These are phyloP conservation scores for Colletotrichum sp. DNA, from an alignment of 2,329 filamentous ascomycete species.

Conservation along the genomic window DNA sequence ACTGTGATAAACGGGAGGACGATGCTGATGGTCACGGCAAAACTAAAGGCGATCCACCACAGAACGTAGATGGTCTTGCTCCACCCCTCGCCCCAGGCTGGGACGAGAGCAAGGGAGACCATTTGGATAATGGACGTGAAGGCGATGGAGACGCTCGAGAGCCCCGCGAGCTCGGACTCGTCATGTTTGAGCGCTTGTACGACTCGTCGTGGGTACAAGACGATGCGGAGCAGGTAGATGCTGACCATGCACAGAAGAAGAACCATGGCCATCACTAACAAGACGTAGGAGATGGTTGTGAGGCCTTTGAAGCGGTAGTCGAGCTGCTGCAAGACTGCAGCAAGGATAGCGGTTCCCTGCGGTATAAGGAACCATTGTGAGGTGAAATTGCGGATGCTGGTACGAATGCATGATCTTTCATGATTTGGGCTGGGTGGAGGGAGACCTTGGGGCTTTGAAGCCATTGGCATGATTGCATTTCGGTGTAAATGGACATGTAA, in stretches of 20 bases:
- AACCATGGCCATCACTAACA: constrained; percentile 41
- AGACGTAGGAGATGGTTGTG: constrained; percentile 36
- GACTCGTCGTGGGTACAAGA: constrained; percentile 35
- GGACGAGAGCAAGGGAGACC: constrained; percentile 24
- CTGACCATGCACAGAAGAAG: constrained; percentile 31
- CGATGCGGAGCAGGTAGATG: constrained; percentile 35
- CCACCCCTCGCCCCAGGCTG: constrained; percentile 21
- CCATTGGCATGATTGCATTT: not conserved
- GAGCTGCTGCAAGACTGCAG: constrained; percentile 38
- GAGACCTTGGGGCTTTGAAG: not conserved
- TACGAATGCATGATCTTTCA: not conserved
- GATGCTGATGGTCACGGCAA: constrained; percentile 36
- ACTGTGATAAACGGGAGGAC: constrained; percentile 38
- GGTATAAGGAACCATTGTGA: constrained; percentile 42
- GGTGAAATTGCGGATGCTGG: constrained; percentile 34
- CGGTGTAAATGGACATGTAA: accelerated
- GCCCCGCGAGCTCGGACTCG: constrained; percentile 39
- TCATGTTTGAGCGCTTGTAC: constrained; percentile 30
- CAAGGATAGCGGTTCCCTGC: constrained; percentile 40
- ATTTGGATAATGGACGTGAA: constrained; percentile 31
- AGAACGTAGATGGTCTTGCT: constrained; percentile 35
- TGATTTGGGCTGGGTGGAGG: not conserved
- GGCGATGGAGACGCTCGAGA: constrained; percentile 40
- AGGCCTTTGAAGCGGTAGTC: constrained; percentile 45
- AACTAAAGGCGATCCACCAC: constrained; percentile 42